Evolutionary conservation across 345 rosid genomes (phyloP), one percentile per base, ranked within the genome.

Genomic region (Excoecaria agallocha): DNA sequence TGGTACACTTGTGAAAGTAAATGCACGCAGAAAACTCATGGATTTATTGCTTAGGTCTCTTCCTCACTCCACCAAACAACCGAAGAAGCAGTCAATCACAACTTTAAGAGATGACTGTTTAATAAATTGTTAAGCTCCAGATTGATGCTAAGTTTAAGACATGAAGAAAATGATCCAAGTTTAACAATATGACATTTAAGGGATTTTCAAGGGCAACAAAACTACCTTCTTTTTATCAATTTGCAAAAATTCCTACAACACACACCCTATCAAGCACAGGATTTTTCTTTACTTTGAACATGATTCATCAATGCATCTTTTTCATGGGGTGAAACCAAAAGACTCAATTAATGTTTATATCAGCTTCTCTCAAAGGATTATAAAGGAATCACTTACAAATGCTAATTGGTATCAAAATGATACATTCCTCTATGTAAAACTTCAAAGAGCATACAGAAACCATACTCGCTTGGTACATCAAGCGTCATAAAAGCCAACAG

Each of bases 401-500:
- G 19, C 25, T 46, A 46, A 41, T 7, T 45, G 22, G 11, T 43
- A 38, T 59, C 30, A 2, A 30, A 30, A 60, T 71, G 12, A 60
- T 60, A 12, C 39, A 46, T 71, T 20, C 46, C 60, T 71, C n/a
- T 17, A 20, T 67, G 8, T 20, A 39, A 64, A 38, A 64, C 12
- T 64, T 64, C n/a, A 52, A 6, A 69, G 74, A 45, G 48, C 11
- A 12, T 41, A 2, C 8, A 64, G 11, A 68, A 30, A 66, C n/a
- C 20, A 16, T 35, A 66, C 60, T 20, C 49, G 38, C 41, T 19
- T 50, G 49, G 51, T 50, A 38, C 2, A 63, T 38, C 41, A 63
- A 73, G 15, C 22, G 64, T 73, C 69, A n/a, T 54, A 51, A 41
- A 38, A 6, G 16, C n/a, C 51, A 73, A n/a, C 38, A 63, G 24